phyloP scores from a whole-genome alignment of 768 basidiomycete genomes.

The Tulasnella sp. region DNA sequence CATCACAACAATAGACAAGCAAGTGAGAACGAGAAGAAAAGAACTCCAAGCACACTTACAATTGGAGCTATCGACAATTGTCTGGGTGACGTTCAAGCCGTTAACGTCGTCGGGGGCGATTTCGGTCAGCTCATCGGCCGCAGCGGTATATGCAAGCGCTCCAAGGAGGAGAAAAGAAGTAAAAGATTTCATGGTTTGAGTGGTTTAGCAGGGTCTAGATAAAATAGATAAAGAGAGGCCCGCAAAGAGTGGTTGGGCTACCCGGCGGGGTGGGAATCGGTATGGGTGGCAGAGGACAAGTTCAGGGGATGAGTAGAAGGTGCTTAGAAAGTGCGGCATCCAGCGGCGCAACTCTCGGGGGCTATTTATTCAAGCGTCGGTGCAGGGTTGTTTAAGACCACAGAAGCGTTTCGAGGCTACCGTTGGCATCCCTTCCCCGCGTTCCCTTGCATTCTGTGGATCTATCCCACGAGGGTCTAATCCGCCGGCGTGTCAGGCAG shows the following conservation, averaged over 20 bases:
- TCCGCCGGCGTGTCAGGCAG: too few species aligned
- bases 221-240: neutral
- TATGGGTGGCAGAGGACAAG: neutral
- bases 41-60: conserved; percentile 17
- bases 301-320: neutral
- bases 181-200: conserved; percentile 25
- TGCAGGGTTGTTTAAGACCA: neutral
- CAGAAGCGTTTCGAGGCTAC: neutral
- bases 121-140: neutral
- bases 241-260: neutral
- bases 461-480: too few species aligned
- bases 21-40: neutral
- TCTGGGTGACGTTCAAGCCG: conserved; percentile 22
- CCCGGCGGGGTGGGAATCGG: neutral
- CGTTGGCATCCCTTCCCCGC: too few species aligned
- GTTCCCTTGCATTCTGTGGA: too few species aligned
- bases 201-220: neutral
- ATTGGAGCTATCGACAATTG: neutral
- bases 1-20: neutral
- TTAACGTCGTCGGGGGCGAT: conserved; percentile 10
- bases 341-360: neutral
- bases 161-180: conserved; percentile 9
- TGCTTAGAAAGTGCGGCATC: neutral
- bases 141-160: neutral
- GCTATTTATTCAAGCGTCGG: neutral